phyloP scores from a whole-genome alignment of 306 rosid genomes.

The Trichosanthes cucumerina region DNA sequence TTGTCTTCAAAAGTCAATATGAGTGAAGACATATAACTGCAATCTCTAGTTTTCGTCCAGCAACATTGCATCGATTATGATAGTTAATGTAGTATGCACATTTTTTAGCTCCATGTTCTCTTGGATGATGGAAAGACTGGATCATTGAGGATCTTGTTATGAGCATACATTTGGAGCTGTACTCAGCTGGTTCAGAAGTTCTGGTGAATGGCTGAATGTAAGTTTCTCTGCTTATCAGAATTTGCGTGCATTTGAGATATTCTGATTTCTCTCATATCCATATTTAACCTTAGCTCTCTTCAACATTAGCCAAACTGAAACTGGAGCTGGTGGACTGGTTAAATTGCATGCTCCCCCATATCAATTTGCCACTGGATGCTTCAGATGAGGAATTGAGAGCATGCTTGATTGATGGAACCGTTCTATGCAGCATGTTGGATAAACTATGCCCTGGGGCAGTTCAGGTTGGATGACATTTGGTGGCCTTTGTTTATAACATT shows the following conservation, averaged over 20 bases:
- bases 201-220: conserved; percentile 34
- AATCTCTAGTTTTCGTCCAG: neutral
- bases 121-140: conserved; percentile 16
- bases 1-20: neutral
- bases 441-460: conserved; percentile 57
- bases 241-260: neutral
- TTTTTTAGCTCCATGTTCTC: conserved; percentile 16
- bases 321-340: conserved; percentile 67
- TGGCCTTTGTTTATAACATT: conserved; percentile 1
- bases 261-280: conserved; percentile 5
- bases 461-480: conserved; percentile 32
- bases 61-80: neutral
- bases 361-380: conserved; percentile 56
- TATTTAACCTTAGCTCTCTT: conserved; percentile 11
- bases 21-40: neutral
- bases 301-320: conserved; percentile 40
- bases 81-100: neutral
- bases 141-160: conserved; percentile 17
- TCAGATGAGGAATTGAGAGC: conserved; percentile 68
- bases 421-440: conserved; percentile 63
- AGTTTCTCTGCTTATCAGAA: neutral
- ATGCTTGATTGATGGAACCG: conserved; percentile 66
- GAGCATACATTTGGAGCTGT: conserved; percentile 45
- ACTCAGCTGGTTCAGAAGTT: conserved; percentile 27
- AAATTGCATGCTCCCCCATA: conserved; percentile 57